Percentiles rank a stretch among this genome's conserved stretches.
phyloP scores from a whole-genome alignment of 2,329 filamentous ascomycete genomes.

The Rutstroemia sp. region DNA sequence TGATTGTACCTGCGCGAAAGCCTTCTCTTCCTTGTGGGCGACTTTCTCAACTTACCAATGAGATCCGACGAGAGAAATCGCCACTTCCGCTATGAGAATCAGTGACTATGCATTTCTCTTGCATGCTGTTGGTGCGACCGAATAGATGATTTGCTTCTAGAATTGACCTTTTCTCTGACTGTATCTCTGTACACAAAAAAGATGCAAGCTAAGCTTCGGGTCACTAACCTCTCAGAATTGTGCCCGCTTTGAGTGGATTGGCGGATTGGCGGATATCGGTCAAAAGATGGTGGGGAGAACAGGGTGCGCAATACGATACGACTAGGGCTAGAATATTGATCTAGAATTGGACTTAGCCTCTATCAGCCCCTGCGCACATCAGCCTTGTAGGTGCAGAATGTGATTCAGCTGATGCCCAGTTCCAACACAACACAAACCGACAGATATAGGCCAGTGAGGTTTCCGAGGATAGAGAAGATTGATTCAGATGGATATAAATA shows the following conservation, averaged over 20 bases:
- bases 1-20: conserved; percentile 1
- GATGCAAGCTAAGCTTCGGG: neutral
- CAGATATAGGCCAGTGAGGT: neutral
- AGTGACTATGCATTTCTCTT: conserved; percentile 5
- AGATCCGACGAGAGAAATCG: conserved; percentile 1
- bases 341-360: conserved; percentile 4
- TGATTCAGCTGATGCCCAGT: conserved; percentile 7
- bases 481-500: neutral
- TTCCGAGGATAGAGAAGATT: neutral
- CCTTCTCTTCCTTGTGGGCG: neutral
- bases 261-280: neutral
- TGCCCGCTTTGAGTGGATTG: conserved; percentile 3
- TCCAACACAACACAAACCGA: neutral
- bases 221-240: conserved; percentile 3
- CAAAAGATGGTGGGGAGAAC: conserved; percentile 1
- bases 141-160: neutral
- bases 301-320: neutral
- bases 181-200: conserved; percentile 2
- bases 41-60: neutral
- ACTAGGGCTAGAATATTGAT: conserved; percentile 4
- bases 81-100: conserved; percentile 11
- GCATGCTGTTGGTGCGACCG: conserved; percentile 9
- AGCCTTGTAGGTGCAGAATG: conserved; percentile 5
- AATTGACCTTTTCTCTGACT: conserved; percentile 2
- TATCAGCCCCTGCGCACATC: neutral